Evolutionary conservation across 202 grass and related monocot genomes (phyloP), one percentile per base, ranked within the genome.

Genomic region (Dendrocalamus latiflorus): DNA sequence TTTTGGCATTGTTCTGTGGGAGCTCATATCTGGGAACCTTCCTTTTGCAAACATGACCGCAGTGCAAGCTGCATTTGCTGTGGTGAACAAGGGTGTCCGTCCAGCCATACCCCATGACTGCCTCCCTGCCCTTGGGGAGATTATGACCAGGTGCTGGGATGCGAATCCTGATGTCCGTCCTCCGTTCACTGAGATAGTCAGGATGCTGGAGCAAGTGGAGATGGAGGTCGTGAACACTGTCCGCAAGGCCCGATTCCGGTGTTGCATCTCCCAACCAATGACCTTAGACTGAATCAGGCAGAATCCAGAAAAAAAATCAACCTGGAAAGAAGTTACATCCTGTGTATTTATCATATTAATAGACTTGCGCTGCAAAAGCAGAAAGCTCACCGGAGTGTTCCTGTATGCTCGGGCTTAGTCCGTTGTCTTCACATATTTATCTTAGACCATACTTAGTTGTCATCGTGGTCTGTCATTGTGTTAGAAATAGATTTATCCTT

Each of bases 131-230:
- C 87, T 98, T 11, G 82, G 68, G 14, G 90, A 90, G 91, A 89
- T 98, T 82, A 95, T 98, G 92, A 91, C 90, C 49, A 88, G 95
- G 70, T 98, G 95, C 88, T 98, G 95, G 95, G 95, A 98, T 16
- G 64, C 93, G 3, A 90, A 98, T 77, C 91, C 93, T 21, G 91
- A 94, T 6, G 87, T 84, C 12, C 95, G 92, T 9, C 95, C 95
- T 36, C 69, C 85, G 2, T 95, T 98, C 77, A 75, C 73, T 1
- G 96, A 98, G 60, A 38, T 98, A 21, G 93, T 98, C 8, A 81
- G 77, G 39, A 93, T 95, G 96, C 88, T 99, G 37, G 96, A 99
- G 65, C 89, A 79, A 77, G 93, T 94, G 67, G 87, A 99, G 86
- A 61, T 81, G 67, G 96, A 99, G 71, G 86, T 99, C 54, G 18